These are phyloP conservation scores for Penicillium frequentans DNA, from an alignment of 2,329 filamentous ascomycete genomes.

Conservation along the genomic window DNA sequence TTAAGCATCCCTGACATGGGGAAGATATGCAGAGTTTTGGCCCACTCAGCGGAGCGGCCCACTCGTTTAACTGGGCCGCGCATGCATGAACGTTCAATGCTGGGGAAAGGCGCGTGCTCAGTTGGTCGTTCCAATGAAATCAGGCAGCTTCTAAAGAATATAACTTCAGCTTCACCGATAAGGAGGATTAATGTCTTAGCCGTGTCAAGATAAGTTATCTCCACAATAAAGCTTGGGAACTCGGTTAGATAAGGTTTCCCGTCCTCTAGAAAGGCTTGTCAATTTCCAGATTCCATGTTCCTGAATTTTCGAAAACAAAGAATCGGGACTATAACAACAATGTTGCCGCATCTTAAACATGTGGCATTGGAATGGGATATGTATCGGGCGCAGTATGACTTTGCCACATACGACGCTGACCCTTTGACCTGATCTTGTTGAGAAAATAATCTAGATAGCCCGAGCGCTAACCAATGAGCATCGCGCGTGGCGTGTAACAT, in stretches of 20 bases:
- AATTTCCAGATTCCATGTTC: too few relatives aligned
- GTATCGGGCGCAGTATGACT: background rate
- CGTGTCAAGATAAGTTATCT: too few relatives aligned
- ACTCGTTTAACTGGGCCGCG: background rate
- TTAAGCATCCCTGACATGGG: background rate
- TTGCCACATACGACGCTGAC: background rate
- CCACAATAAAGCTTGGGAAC: too few relatives aligned
- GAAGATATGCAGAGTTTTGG: background rate
- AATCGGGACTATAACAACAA: too few relatives aligned
- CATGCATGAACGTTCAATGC: too few relatives aligned
- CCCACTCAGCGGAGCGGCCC: background rate
- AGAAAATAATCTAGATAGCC: background rate
- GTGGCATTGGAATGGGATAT: background rate
- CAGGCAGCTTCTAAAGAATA: background rate
- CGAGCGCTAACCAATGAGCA: background rate
- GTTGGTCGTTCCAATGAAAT: background rate
- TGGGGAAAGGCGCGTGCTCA: background rate
- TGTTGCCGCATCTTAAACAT: background rate
- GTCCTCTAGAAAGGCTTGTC: too few relatives aligned
- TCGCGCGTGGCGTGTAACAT: background rate
- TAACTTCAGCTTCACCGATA: background rate
- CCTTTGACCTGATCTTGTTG: background rate
- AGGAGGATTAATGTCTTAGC: too few relatives aligned
- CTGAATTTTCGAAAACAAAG: too few relatives aligned
- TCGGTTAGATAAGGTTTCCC: too few relatives aligned